Evolutionary conservation across 106 monocot species (phyloP).

Genomic region (Dendrobium huoshanense): DNA sequence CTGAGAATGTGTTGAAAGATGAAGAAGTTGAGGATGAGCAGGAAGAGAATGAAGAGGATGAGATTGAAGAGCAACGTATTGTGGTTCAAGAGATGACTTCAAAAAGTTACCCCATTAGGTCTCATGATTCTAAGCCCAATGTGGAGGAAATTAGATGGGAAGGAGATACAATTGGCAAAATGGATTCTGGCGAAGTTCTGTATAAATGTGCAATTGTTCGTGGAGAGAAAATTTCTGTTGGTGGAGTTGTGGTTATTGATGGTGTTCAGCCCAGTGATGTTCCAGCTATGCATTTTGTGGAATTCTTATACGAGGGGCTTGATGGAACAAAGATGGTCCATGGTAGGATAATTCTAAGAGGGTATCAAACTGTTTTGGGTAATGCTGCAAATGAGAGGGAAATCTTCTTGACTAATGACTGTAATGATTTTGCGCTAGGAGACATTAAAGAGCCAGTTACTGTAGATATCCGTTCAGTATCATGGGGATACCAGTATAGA

Average conservation of each 20-base stretch:
- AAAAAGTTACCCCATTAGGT: conserved; percentile 19
- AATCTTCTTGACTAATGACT: conserved; percentile 78
- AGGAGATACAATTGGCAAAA: conserved; percentile 36
- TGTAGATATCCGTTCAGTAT: conserved; percentile 43
- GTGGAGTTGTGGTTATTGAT: conserved; percentile 49
- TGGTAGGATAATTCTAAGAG: conserved; percentile 61
- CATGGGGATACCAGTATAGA: conserved; percentile 77
- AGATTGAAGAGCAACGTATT: conserved; percentile 31
- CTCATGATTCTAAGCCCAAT: conserved; percentile 20
- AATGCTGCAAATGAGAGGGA: conserved; percentile 94
- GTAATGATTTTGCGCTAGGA: conserved; percentile 65
- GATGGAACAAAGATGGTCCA: conserved; percentile 74
- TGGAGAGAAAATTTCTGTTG: conserved; percentile 43
- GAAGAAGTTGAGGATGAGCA: conserved; percentile 55
- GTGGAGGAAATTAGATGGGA: conserved; percentile 59
- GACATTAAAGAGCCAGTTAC: conserved; percentile 58
- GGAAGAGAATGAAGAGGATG: conserved; percentile 83
- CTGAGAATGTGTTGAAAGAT: conserved; percentile 26
- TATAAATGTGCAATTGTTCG: conserved; percentile 56
- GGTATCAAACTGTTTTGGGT: conserved; percentile 72
- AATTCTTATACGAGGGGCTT: conserved; percentile 71
- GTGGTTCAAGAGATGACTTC: conserved; percentile 23
- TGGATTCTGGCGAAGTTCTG: conserved; percentile 52
- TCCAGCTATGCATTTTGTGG: conserved; percentile 43
- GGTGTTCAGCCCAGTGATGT: conserved; percentile 33